Conservation (phyloP, 768 basidiomycete genomes). For the Brasilioporus rufonigricans region DNA sequence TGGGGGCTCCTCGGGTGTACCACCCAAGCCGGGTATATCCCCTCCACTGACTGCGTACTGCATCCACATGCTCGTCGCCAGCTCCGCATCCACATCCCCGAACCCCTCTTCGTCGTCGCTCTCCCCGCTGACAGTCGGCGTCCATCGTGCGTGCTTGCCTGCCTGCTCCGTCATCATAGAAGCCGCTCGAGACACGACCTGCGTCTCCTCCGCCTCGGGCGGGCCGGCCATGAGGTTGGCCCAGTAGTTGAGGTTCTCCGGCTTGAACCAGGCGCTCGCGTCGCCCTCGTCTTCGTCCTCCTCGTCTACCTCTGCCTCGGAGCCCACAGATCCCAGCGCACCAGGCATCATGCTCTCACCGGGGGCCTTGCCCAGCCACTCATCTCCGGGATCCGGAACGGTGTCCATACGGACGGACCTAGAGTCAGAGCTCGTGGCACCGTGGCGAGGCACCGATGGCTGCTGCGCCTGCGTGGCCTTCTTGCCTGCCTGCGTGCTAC, state of each 20-base stretch:
- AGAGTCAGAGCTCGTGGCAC: constrained; percentile 1
- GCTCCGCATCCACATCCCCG: constrained; percentile 13
- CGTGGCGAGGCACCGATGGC: background rate
- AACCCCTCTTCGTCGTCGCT: constrained; percentile 24
- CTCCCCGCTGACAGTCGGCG: constrained; percentile 15
- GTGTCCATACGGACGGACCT: constrained; percentile 15
- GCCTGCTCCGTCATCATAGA: constrained; percentile 3
- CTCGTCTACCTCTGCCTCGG: constrained; percentile 5
- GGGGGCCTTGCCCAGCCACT: background rate
- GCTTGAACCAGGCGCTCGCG: constrained; percentile 23
- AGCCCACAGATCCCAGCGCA: background rate
- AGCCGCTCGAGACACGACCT: background rate
- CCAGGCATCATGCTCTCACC: constrained; percentile 6
- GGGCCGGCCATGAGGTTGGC: constrained; percentile 24
- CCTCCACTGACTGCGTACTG: constrained; percentile 30
- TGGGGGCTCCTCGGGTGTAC: constrained; percentile 1
- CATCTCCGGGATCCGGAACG: constrained; percentile 16
- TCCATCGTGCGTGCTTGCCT: constrained; percentile 28
- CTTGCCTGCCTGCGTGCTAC: constrained; percentile 14
- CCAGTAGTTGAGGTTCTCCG: constrained; percentile 29
- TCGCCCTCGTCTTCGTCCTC: constrained; percentile 22
- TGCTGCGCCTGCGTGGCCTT: constrained; percentile 14
- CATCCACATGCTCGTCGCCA: constrained; percentile 29
- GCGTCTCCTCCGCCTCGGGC: constrained; percentile 10
- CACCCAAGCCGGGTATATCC: constrained; percentile 15